Percentiles rank a stretch among this genome's conserved stretches.
Evolutionary conservation across 495 filamentous ascomycete genomes (phyloP).

Genomic region (Hypoxylon lenormandii): DNA sequence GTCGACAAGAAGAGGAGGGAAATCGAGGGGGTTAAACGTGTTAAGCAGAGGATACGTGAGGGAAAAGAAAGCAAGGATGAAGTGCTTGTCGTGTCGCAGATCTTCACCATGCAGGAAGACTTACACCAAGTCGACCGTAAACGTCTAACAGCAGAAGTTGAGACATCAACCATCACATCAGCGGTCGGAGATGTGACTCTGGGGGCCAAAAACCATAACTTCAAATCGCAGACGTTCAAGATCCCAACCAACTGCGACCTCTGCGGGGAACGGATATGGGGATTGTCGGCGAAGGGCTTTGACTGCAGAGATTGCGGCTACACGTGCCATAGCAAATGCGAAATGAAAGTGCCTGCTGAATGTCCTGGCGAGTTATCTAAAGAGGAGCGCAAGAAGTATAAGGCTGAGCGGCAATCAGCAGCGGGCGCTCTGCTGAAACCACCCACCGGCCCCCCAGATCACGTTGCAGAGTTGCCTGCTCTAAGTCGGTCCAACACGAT

Average conservation of each 20-base stretch:
- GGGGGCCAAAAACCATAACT: slow-evolving; percentile 92
- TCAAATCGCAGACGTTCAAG: slow-evolving; percentile 97
- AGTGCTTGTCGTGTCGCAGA: slow-evolving; percentile 77
- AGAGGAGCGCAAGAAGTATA: slow-evolving; percentile 92
- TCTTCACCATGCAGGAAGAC: slow-evolving; percentile 83
- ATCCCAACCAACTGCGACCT: slow-evolving; percentile 98
- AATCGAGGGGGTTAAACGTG: slow-evolving; percentile 76
- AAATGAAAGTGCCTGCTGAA: slow-evolving; percentile 96
- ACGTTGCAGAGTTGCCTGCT: slow-evolving; percentile 64
- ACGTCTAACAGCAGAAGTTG: slow-evolving; percentile 87
- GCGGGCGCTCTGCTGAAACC: slow-evolving; percentile 70
- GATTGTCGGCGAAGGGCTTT: slow-evolving; percentile 92
- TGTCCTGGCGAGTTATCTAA: slow-evolving; percentile 94
- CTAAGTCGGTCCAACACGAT: slow-evolving; percentile 88
- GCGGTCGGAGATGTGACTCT: slow-evolving; percentile 90
- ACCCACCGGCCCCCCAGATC: slow-evolving; percentile 49
- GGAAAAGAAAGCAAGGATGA: slow-evolving; percentile 88
- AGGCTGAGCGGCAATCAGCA: slow-evolving; percentile 80
- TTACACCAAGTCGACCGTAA: slow-evolving; percentile 88
- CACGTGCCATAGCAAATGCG: slow-evolving; percentile 97
- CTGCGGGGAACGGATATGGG: slow-evolving; percentile 96
- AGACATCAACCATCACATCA: slow-evolving; percentile 85
- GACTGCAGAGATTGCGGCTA: slow-evolving; percentile 96
- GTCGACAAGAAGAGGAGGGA: slow-evolving; percentile 85
- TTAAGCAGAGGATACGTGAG: slow-evolving; percentile 78